Evolutionary conservation across 495 filamentous ascomycete species (phyloP).

Genomic region (Penicillium flavigenum): DNA sequence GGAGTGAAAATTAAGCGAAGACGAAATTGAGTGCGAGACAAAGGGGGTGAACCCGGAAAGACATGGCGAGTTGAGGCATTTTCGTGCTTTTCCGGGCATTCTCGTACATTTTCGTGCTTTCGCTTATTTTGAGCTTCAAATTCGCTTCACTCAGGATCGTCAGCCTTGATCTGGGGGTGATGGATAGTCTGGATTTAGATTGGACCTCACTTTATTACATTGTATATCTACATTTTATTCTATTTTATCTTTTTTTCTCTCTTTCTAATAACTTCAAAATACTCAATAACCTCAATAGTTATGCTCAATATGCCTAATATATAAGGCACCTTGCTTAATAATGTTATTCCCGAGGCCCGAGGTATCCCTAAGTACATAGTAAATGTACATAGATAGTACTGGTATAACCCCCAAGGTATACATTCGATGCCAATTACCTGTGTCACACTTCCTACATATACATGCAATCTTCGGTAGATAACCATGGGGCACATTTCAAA

Average conservation of each 20-base stretch:
- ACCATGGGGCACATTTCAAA: no score
- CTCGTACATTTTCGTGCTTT: conserved; percentile 6
- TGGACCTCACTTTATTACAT: not conserved
- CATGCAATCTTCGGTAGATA: no score
- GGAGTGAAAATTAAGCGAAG: conserved; percentile 11
- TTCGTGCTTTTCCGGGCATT: conserved; percentile 18
- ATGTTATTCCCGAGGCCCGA: no score
- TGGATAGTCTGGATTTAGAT: no score
- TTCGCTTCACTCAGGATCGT: conserved; percentile 30
- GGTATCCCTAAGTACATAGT: no score
- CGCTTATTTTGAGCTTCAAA: conserved; percentile 20
- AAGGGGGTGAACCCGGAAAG: conserved; percentile 18
- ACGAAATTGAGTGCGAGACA: conserved; percentile 38
- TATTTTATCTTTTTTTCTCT: not conserved
- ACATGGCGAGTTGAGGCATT: conserved; percentile 3
- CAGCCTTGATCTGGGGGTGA: conserved; percentile 20
- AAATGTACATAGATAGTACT: no score
- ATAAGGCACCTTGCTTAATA: not conserved
- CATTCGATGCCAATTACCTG: no score
- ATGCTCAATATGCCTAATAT: not conserved
- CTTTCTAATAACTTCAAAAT: not conserved
- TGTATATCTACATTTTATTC: not conserved
- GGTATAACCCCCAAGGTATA: no score
- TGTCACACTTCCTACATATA: no score
- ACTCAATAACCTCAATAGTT: no score